Evolutionary conservation across 2,329 filamentous ascomycete genomes (phyloP).

Genomic region (Talaromyces sp.): DNA sequence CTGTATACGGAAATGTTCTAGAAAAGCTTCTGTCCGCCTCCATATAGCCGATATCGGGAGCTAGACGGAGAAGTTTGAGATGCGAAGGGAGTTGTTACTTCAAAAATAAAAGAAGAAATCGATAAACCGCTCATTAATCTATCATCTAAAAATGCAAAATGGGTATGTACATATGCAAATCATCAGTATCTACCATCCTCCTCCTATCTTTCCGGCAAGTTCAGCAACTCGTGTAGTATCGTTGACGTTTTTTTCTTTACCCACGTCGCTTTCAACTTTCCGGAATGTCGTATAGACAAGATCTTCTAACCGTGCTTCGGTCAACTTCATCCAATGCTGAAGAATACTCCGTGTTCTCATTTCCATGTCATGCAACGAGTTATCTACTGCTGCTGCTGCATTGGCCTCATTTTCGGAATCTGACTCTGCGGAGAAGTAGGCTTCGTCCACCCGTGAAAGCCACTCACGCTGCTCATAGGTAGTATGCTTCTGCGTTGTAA

Average conservation of each 20-base stretch:
- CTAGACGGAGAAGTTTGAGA: not conserved
- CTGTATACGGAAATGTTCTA: slow-evolving; percentile 1
- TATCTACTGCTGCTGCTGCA: slow-evolving; percentile 26
- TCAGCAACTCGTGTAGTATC: slow-evolving; percentile 82
- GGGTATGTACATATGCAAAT: slow-evolving; percentile 19
- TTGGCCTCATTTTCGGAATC: slow-evolving; percentile 46
- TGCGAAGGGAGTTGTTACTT: not conserved
- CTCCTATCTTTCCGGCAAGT: slow-evolving; percentile 84
- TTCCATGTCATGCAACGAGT: slow-evolving; percentile 28
- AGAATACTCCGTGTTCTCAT: slow-evolving; percentile 61
- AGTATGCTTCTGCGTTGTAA: slow-evolving; percentile 56
- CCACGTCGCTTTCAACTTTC: slow-evolving; percentile 91
- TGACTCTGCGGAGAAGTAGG: slow-evolving; percentile 74
- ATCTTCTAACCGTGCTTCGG: slow-evolving; percentile 66
- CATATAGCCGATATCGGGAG: slow-evolving; percentile 1
- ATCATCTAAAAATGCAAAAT: slow-evolving; percentile 8
- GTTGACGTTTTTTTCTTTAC: slow-evolving; percentile 61
- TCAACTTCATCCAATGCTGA: slow-evolving; percentile 70
- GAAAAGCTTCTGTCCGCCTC: not conserved
- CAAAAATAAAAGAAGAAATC: not conserved
- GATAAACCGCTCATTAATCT: not conserved
- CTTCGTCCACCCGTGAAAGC: slow-evolving; percentile 78
- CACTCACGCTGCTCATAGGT: slow-evolving; percentile 82
- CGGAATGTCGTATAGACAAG: slow-evolving; percentile 84
- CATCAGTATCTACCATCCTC: slow-evolving; percentile 69